These are phyloP conservation scores for Dactylonectria estremocensis DNA, from an alignment of 2,329 filamentous ascomycete species.

Conservation along the genomic window DNA sequence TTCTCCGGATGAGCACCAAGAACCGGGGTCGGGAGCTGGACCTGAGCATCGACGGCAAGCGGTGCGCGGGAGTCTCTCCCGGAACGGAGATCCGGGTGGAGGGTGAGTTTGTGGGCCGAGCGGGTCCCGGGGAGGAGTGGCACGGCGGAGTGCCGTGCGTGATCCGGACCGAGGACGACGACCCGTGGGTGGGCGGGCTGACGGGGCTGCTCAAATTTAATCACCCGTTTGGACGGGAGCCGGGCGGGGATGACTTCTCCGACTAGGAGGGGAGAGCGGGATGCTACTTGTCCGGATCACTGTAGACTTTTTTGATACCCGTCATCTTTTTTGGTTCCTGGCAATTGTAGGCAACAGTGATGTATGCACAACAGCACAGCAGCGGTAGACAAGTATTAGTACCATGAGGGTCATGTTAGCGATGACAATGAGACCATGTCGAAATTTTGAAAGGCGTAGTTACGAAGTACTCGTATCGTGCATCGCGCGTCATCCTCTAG, in stretches of 20 bases:
- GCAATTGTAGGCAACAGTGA: neutral
- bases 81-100: conserved; percentile 91
- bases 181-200: conserved; percentile 96
- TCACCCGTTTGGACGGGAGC: conserved; percentile 84
- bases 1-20: conserved; percentile 84
- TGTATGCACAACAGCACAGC: neutral
- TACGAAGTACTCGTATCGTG: too few relatives aligned
- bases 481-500: too few relatives aligned
- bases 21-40: conserved; percentile 84
- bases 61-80: conserved; percentile 76
- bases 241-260: conserved; percentile 49
- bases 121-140: conserved; percentile 65
- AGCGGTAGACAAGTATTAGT: neutral
- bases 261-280: conserved; percentile 39
- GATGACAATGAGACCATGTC: neutral
- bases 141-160: conserved; percentile 92
- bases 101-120: conserved; percentile 80
- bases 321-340: conserved; percentile 1
- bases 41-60: conserved; percentile 84
- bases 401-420: neutral
- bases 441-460: neutral
- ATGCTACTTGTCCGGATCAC: neutral
- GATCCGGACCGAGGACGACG: conserved; percentile 82
- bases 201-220: conserved; percentile 98
- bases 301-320: conserved; percentile 28